phyloP scores from a whole-genome alignment of 495 filamentous ascomycete genomes.

The Neurospora tetraspora region DNA sequence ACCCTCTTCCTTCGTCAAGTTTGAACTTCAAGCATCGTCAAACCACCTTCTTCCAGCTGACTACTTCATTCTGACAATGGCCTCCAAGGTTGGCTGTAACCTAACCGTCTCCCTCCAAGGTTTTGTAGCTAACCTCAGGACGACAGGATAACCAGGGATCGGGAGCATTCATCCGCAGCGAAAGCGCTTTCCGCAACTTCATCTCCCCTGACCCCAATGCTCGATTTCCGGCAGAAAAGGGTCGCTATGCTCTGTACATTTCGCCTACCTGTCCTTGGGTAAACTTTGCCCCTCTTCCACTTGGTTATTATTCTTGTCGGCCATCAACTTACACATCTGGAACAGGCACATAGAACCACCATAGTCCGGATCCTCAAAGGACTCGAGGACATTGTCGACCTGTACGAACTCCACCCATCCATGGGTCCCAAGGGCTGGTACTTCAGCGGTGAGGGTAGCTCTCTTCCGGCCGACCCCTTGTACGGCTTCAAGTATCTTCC shows the following conservation, averaged over 20 bases:
- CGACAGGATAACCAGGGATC: not conserved
- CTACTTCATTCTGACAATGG: not conserved
- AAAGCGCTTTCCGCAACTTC: conserved; percentile 38
- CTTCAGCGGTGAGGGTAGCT: conserved; percentile 47
- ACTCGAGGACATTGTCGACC: conserved; percentile 50
- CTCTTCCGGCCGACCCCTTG: conserved; percentile 46
- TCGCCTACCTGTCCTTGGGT: conserved; percentile 59
- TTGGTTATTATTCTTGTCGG: not conserved
- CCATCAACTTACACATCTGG: not conserved
- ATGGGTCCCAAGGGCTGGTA: conserved; percentile 54
- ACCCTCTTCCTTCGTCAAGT: not conserved
- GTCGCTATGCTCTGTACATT: conserved; percentile 61
- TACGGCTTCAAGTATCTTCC: conserved; percentile 52
- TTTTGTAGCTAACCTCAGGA: not conserved
- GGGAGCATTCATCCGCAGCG: conserved; percentile 33
- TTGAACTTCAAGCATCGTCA: not conserved
- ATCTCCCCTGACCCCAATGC: conserved; percentile 39
- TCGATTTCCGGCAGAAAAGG: conserved; percentile 53
- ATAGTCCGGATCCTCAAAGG: conserved; percentile 56
- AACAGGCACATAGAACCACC: conserved; percentile 52
- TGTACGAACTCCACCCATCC: conserved; percentile 45
- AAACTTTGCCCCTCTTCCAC: not conserved
- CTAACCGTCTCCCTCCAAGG: not conserved
- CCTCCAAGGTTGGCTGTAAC: not conserved
- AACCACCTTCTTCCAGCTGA: not conserved